phyloP scores from a whole-genome alignment of 306 rosid species.

The Nissolia schottii region DNA sequence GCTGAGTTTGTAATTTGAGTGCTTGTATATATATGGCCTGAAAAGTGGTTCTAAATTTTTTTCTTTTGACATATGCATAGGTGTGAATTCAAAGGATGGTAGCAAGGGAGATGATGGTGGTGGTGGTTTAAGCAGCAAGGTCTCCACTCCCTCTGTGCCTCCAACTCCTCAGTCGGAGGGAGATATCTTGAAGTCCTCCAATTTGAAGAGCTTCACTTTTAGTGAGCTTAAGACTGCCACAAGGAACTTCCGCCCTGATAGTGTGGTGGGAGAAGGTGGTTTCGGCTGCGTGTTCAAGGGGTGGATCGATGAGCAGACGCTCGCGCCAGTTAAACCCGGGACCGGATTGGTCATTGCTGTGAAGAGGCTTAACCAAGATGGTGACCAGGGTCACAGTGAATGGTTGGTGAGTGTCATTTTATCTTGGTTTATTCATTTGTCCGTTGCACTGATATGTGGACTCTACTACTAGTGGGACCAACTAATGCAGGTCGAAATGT shows the following conservation, averaged over 20 bases:
- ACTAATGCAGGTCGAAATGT: too few relatives aligned
- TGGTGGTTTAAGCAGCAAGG: constrained; percentile 42
- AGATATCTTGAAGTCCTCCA: constrained; percentile 80
- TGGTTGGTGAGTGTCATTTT: constrained; percentile 87
- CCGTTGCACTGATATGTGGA: too few relatives aligned
- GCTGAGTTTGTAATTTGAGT: constrained; percentile 6
- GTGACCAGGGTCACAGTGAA: constrained; percentile 94
- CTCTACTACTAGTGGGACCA: too few relatives aligned
- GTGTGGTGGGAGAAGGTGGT: constrained; percentile 97
- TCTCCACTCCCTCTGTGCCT: constrained; percentile 49
- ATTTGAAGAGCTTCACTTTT: constrained; percentile 67
- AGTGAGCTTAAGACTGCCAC: constrained; percentile 81
- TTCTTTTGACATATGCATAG: constrained; percentile 35
- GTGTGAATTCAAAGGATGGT: constrained; percentile 37
- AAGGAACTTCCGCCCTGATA: constrained; percentile 93
- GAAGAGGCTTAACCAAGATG: constrained; percentile 94
- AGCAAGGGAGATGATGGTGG: constrained; percentile 33
- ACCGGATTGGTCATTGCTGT: constrained; percentile 87
- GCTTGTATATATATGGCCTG: background rate
- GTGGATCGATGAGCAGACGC: constrained; percentile 83
- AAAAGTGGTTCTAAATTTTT: constrained; percentile 10
- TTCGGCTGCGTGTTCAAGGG: constrained; percentile 93
- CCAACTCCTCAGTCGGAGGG: constrained; percentile 86
- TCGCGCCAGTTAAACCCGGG: constrained; percentile 75
- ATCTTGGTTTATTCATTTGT: too few relatives aligned